Conservation (phyloP, 805 yeast species). For the Zygosaccharomyces pseudorouxii region DNA sequence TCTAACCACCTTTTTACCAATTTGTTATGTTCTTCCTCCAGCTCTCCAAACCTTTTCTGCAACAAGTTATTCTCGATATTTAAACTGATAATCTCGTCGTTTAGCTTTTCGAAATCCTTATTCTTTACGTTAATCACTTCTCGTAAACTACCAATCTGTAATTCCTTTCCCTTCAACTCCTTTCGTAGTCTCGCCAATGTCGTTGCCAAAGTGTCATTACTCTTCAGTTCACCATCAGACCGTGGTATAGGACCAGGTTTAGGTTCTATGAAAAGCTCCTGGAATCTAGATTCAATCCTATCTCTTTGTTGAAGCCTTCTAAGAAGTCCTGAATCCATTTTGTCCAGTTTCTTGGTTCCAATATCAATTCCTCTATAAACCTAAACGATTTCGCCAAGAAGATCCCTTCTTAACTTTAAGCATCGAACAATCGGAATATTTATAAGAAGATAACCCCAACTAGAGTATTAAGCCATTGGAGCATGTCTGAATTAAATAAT, state of each 20-base stretch:
- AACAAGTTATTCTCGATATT: constrained; percentile 50
- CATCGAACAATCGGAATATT: not conserved
- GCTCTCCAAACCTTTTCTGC: constrained; percentile 32
- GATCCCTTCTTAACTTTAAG: not conserved
- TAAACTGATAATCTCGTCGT: constrained; percentile 61
- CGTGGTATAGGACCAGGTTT: not conserved
- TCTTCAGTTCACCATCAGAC: not conserved
- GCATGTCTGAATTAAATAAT: constrained; percentile 7
- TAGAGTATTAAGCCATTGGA: not conserved
- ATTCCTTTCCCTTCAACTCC: constrained; percentile 20
- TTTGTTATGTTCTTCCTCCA: constrained; percentile 46
- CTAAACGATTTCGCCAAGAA: not conserved
- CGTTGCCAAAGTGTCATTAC: constrained; percentile 1
- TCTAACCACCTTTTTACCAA: constrained; percentile 57
- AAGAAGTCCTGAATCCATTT: constrained; percentile 16
- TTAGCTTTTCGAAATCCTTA: constrained; percentile 52
- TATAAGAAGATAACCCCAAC: not conserved
- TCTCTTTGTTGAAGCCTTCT: constrained; percentile 20
- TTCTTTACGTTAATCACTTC: constrained; percentile 42
- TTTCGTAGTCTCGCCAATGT: constrained; percentile 13
- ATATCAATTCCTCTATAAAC: not conserved
- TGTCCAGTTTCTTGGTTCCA: not conserved
- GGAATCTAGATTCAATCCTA: constrained; percentile 18
- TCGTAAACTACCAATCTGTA: constrained; percentile 27
- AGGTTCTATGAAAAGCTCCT: constrained; percentile 17